Percentiles rank a stretch among this genome's conserved stretches.
These are phyloP conservation scores for Pichia sp. DNA, from an alignment of 1,139 yeast genomes.

Conservation along the genomic window DNA sequence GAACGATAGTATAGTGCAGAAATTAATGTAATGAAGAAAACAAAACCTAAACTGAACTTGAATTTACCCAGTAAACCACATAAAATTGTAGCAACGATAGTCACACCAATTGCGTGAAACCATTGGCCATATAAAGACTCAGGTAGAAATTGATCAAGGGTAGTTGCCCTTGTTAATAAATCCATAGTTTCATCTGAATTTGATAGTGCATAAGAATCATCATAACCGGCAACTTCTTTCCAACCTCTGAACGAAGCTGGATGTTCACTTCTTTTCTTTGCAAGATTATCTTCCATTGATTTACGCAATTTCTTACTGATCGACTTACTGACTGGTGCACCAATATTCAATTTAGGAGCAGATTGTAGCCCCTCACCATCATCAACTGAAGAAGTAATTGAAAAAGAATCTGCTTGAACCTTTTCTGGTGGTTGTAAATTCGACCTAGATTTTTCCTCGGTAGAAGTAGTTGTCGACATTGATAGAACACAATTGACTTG, in stretches of 20 bases:
- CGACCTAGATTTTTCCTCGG: not conserved
- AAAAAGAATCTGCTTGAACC: not conserved
- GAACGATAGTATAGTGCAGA: constrained; percentile 71
- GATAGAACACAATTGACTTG: not conserved
- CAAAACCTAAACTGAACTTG: constrained; percentile 71
- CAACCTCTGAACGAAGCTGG: constrained; percentile 79
- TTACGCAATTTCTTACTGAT: constrained; percentile 26
- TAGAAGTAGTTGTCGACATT: not conserved
- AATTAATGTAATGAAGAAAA: constrained; percentile 59
- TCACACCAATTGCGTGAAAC: constrained; percentile 79
- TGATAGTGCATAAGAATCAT: constrained; percentile 56
- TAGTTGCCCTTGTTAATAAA: constrained; percentile 57
- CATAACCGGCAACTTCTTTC: constrained; percentile 91
- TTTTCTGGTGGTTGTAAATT: not conserved
- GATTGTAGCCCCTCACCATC: not conserved
- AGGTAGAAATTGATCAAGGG: constrained; percentile 63
- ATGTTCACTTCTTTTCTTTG: constrained; percentile 45
- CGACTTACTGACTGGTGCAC: constrained; percentile 25
- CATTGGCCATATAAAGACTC: constrained; percentile 82
- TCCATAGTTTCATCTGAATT: constrained; percentile 66
- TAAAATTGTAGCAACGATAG: constrained; percentile 56
- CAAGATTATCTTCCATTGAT: constrained; percentile 26
- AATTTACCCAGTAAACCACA: constrained; percentile 80
- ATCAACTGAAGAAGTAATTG: not conserved
- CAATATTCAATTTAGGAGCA: constrained; percentile 5